These are phyloP conservation scores for Phytophthora brassicae DNA, from an alignment of 352 stramenopile species.

Conservation along the genomic window DNA sequence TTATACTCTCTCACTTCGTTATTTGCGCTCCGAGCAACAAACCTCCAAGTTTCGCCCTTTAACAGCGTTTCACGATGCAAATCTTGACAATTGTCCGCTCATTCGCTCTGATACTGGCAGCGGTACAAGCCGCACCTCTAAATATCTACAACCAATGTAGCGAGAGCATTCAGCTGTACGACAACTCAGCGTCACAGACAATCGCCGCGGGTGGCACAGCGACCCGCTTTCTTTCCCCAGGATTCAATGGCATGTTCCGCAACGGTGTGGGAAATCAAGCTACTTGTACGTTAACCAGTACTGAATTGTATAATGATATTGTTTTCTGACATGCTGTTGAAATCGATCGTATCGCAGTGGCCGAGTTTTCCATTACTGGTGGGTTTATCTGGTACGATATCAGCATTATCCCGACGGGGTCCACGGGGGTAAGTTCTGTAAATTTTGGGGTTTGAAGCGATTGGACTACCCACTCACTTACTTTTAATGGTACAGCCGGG, in stretches of 20 bases:
- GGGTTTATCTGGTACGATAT: conserved; percentile 54
- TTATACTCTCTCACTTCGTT: conserved; percentile 15
- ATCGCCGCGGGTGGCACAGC: conserved; percentile 40
- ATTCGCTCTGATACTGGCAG: conserved; percentile 20
- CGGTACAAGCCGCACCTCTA: conserved; percentile 26
- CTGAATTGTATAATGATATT: neutral
- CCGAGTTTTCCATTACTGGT: conserved; percentile 43
- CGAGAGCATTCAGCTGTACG: conserved; percentile 52
- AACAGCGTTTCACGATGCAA: conserved; percentile 17
- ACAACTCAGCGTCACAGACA: conserved; percentile 49
- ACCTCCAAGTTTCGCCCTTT: neutral
- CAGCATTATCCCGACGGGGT: conserved; percentile 48
- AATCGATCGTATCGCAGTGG: conserved; percentile 37
- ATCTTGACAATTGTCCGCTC: neutral
- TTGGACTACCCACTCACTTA: neutral
- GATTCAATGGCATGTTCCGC: conserved; percentile 68
- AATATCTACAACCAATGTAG: conserved; percentile 58
- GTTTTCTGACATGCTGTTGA: conserved; percentile 1
- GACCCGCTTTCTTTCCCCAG: conserved; percentile 31
- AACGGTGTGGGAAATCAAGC: conserved; percentile 44
- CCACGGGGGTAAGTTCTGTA: conserved; percentile 24
- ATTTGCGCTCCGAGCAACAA: conserved; percentile 3
- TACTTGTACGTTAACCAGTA: conserved; percentile 24
- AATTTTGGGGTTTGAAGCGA: too few species aligned
- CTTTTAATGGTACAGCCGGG: conserved; percentile 14